Base-by-base conservation (phyloP, 495 filamentous ascomycete genomes). In the Aspergillus incahuasiensis region DNA sequence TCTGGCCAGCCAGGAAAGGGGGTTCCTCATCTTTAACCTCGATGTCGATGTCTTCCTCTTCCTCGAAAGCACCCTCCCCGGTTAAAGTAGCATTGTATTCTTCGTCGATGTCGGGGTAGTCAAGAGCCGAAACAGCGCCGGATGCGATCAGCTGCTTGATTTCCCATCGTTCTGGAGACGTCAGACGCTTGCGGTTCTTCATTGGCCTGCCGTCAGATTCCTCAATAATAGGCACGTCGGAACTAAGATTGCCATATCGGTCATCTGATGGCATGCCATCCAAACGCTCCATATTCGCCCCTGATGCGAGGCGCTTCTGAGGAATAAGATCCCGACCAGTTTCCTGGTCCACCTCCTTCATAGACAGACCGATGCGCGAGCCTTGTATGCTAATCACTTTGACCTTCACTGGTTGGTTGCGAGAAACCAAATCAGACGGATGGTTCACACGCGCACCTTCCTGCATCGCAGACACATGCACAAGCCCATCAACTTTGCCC, bases 1-100 rank as follows among this genome's bases (percentile, higher is more conserved):
- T 98, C 72, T 97, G 95, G 1, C 94, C 94, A 8, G 90, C 89
- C 41, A 98, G 71, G 78, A 98, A 98, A 0, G 95, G 95, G 13
- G 94, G 94, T 62, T 98, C 94, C 63, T 97, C 95, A 57, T 97
- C 95, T 63, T 84, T 80, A 43, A 98, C 88, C 69, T 98, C 94
- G 59, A 98, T 98, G 69, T 98, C 94, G 8, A 97, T 81, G 68
- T 98, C 94, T 72, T 97, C 91, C 73, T 98, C 94, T 56, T 97
- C 82, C 67, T 97, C 92, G 69, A 97, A 91, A 18, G 87, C 83
- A 12, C 88, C 90, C 61, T 94, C 88, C 2, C 91, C 94, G 44
- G 85, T 86, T 16, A 96, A 72, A 0, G 90, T 91, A 15, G 88
- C 87, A 56, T 96, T 83, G 71, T 96, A 96, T 48, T 97, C 91